Percentiles rank a stretch among this genome's conserved stretches.
Conservation (phyloP, 371 early-diverging fungal species). For the Cokeromyces recurvatus region DNA sequence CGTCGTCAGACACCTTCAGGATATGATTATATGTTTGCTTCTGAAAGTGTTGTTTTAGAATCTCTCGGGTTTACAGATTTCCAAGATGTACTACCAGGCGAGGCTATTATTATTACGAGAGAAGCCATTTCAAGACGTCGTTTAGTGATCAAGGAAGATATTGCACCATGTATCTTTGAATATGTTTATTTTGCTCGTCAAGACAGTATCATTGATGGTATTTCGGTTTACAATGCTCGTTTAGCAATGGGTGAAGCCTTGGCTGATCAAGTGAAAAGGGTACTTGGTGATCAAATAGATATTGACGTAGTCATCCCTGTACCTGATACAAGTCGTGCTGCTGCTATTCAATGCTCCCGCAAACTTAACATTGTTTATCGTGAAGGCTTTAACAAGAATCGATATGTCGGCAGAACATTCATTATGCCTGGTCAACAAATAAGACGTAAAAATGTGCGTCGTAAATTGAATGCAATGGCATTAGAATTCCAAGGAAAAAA, state of each 20-base stretch:
- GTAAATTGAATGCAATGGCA: constrained; percentile 97
- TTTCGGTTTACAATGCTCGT: constrained; percentile 96
- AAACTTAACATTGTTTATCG: constrained; percentile 84
- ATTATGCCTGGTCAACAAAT: constrained; percentile 97
- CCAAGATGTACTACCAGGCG: constrained; percentile 86
- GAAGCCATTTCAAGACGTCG: constrained; percentile 62
- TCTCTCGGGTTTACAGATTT: constrained; percentile 86
- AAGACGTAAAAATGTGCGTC: constrained; percentile 87
- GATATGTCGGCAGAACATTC: constrained; percentile 96
- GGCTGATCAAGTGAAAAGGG: constrained; percentile 71
- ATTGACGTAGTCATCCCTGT: constrained; percentile 98
- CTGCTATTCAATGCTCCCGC: constrained; percentile 88
- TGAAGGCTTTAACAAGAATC: constrained; percentile 98
- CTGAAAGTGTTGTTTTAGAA: constrained; percentile 92
- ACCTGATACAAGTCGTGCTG: constrained; percentile 93
- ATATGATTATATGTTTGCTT: constrained; percentile 94
- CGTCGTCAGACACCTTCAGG: constrained; percentile 53
- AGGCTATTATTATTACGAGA: constrained; percentile 88
- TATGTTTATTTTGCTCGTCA: constrained; percentile 98
- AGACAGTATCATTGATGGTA: constrained; percentile 95
- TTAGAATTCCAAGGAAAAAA: constrained; percentile 93
- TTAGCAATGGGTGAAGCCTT: constrained; percentile 96
- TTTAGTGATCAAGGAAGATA: constrained; percentile 47
- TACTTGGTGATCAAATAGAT: constrained; percentile 68
- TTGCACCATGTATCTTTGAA: constrained; percentile 96